A percentile compares a stretch with the other conserved stretches of the same genome.
phyloP scores from a whole-genome alignment of 2,329 filamentous ascomycete genomes.

The Hypocreales sp. region DNA sequence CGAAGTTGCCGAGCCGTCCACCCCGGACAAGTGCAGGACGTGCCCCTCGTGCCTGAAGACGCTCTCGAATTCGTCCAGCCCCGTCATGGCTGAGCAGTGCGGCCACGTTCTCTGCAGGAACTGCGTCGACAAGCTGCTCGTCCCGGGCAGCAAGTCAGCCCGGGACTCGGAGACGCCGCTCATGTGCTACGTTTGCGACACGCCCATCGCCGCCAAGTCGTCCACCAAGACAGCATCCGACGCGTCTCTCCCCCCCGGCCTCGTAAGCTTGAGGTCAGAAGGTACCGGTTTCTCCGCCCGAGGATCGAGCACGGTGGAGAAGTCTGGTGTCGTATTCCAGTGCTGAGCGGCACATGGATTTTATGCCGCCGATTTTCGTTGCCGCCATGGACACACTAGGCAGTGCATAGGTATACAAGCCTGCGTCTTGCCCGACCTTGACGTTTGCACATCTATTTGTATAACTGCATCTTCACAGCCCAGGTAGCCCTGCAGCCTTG shows the following conservation, averaged over 20 bases:
- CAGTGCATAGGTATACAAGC: no score
- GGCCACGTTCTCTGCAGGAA: conserved; percentile 82
- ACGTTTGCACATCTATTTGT: no score
- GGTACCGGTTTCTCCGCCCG: conserved; percentile 86
- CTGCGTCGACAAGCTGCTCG: conserved; percentile 67
- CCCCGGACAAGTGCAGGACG: conserved; percentile 27
- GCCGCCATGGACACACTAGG: no score
- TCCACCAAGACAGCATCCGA: conserved; percentile 26
- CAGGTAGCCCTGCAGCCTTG: no score
- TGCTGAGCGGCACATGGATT: no score
- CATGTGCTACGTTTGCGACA: conserved; percentile 74
- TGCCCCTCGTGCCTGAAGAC: conserved; percentile 80
- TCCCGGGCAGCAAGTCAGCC: conserved; percentile 24
- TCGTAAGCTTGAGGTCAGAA: conserved; percentile 70
- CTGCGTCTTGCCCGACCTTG: no score
- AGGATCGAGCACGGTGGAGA: conserved; percentile 72
- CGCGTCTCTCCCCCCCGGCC: conserved; percentile 48
- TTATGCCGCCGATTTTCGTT: no score
- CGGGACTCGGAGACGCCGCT: conserved; percentile 29
- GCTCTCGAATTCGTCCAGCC: conserved; percentile 68
- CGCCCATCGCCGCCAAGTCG: conserved; percentile 44
- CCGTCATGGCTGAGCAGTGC: conserved; percentile 72
- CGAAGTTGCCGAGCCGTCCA: conserved; percentile 42
- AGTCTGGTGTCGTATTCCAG: conserved; percentile 65
- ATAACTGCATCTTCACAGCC: no score